These are phyloP conservation scores for Carex cristatella DNA, from an alignment of 176 grass and related monocot species.

Conservation along the genomic window DNA sequence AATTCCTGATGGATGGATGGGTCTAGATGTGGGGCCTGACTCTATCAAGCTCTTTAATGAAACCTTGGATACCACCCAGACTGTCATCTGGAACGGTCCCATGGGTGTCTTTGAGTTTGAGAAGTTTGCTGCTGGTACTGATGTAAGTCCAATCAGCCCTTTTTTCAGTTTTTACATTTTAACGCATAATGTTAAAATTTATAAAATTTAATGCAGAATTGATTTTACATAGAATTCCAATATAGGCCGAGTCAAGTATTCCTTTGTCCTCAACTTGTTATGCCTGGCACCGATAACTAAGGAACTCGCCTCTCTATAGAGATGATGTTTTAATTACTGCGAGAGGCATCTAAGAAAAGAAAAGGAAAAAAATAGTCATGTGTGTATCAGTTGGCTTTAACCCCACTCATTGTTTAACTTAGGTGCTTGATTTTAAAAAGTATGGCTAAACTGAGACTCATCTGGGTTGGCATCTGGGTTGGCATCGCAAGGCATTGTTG, in stretches of 20 bases:
- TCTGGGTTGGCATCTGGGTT: no score
- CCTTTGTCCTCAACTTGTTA: not conserved
- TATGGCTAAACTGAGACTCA: not conserved
- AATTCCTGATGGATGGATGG: constrained; percentile 93
- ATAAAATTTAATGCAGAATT: not conserved
- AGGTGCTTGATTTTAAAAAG: not conserved
- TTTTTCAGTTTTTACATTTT: not conserved
- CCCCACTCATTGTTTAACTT: not conserved
- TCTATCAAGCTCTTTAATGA: constrained; percentile 69
- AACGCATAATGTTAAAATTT: not conserved
- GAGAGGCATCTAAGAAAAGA: not conserved
- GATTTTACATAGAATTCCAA: not conserved
- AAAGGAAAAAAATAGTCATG: not conserved
- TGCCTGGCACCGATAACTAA: no score
- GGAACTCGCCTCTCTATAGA: no score
- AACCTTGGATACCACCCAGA: constrained; percentile 44
- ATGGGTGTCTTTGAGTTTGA: constrained; percentile 98
- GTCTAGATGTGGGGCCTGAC: constrained; percentile 84
- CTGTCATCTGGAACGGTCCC: constrained; percentile 93
- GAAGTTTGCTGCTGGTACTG: constrained; percentile 84
- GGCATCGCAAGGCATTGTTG: no score
- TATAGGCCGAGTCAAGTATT: not conserved
- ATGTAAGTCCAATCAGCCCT: constrained; percentile 35
- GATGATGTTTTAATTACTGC: no score
- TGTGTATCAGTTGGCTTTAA: not conserved